Evolutionary conservation across 306 rosid species (phyloP).

Genomic region (Ochetophila trinervis): DNA sequence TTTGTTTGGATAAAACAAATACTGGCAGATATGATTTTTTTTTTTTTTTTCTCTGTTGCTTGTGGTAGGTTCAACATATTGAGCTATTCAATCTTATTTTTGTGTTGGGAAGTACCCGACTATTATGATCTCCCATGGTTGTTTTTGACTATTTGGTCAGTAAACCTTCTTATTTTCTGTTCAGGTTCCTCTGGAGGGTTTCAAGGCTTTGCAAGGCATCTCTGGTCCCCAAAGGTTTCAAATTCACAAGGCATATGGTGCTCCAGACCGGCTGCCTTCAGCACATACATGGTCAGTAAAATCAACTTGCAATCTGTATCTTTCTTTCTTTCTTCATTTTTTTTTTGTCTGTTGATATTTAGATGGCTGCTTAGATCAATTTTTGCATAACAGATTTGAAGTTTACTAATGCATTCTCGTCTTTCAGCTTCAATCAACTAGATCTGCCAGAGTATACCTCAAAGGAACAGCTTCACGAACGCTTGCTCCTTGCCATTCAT

Average conservation of each 20-base stretch:
- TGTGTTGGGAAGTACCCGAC: too few relatives aligned
- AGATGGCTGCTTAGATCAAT: slow-evolving; percentile 3
- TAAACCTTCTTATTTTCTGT: slow-evolving; percentile 15
- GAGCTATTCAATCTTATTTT: too few relatives aligned
- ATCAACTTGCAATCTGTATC: not conserved
- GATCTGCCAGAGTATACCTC: slow-evolving; percentile 96
- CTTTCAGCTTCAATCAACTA: slow-evolving; percentile 88
- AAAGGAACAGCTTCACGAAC: slow-evolving; percentile 92
- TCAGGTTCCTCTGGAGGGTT: slow-evolving; percentile 99
- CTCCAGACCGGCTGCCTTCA: slow-evolving; percentile 93
- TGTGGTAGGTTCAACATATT: too few relatives aligned
- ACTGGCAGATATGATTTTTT: too few relatives aligned
- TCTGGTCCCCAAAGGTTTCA: slow-evolving; percentile 99
- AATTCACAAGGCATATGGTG: slow-evolving; percentile 98
- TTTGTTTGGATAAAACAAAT: too few relatives aligned
- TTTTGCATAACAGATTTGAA: slow-evolving; percentile 10
- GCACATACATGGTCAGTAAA: slow-evolving; percentile 93
- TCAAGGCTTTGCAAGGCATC: slow-evolving; percentile 96
- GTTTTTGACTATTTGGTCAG: not conserved
- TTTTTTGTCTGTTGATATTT: not conserved
- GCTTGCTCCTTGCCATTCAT: slow-evolving; percentile 92
- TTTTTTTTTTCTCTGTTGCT: too few relatives aligned
- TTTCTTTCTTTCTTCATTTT: not conserved
- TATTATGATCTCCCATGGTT: not conserved
- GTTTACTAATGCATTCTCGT: slow-evolving; percentile 24